Conservation (phyloP, 441 rosid species). For the Pelargonium cotyledonis region DNA sequence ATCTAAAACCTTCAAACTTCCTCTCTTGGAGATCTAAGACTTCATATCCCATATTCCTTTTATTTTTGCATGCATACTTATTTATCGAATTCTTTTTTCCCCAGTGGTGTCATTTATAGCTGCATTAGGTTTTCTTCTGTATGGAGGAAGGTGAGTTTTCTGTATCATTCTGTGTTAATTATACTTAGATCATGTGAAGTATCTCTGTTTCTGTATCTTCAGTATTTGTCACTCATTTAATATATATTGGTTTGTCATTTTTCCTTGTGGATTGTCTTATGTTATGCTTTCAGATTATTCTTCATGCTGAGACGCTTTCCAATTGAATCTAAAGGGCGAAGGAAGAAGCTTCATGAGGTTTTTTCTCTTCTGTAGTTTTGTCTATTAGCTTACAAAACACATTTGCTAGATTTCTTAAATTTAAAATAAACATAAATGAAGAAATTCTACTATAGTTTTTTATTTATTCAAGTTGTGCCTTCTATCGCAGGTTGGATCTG, state of each 20-base stretch:
- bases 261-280: slow-evolving; percentile 12
- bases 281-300: slow-evolving; percentile 46
- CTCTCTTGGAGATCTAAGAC: neutral
- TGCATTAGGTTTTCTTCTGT: slow-evolving; percentile 53
- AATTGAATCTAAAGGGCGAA: slow-evolving; percentile 86
- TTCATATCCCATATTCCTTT: neutral
- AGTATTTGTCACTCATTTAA: neutral
- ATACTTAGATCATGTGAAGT: neutral
- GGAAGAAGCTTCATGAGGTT: slow-evolving; percentile 96
- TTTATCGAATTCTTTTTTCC: slow-evolving; percentile 10
- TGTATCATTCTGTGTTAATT: neutral
- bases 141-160: slow-evolving; percentile 53
- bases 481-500: slow-evolving; percentile 71
- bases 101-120: slow-evolving; percentile 59
- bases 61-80: neutral
- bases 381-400: neutral
- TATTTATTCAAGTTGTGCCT: slow-evolving; percentile 11
- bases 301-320: slow-evolving; percentile 86
- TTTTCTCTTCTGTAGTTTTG: neutral
- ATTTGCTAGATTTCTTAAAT: neutral
- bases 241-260: neutral
- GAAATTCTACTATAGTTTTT: neutral
- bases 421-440: neutral
- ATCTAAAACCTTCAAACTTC: slow-evolving; percentile 2
- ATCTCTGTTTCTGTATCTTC: neutral